phyloP scores from a whole-genome alignment of 176 grass and related monocot species.

The Triticum timopheevii region DNA sequence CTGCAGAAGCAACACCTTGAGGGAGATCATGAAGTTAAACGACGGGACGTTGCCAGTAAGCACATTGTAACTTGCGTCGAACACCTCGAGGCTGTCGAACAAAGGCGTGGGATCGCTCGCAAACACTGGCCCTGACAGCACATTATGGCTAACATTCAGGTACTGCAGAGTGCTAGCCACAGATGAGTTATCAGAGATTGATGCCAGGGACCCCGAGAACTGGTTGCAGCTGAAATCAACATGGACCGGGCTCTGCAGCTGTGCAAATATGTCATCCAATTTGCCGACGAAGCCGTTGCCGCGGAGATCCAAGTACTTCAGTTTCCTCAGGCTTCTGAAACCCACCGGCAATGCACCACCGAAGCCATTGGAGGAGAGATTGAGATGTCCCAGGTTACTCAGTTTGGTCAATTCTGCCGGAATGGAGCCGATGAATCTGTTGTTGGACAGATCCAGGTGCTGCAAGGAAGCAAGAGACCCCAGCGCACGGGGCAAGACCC shows the following conservation, averaged over 20 bases:
- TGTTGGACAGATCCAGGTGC: conserved; percentile 64
- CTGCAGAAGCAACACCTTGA: conserved; percentile 69
- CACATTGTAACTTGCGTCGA: conserved; percentile 86
- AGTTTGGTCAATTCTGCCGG: conserved; percentile 51
- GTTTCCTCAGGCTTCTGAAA: conserved; percentile 56
- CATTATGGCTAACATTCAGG: conserved; percentile 80
- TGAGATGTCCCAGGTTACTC: conserved; percentile 49
- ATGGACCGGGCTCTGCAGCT: conserved; percentile 57
- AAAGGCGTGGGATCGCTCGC: conserved; percentile 59
- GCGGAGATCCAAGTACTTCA: conserved; percentile 71
- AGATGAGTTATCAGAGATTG: conserved; percentile 67
- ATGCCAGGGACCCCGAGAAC: conserved; percentile 61
- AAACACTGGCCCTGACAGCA: conserved; percentile 71
- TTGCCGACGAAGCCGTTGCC: conserved; percentile 58
- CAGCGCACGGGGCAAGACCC: conserved; percentile 45
- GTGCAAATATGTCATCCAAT: conserved; percentile 58
- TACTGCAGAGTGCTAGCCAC: conserved; percentile 53
- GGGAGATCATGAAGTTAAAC: conserved; percentile 84
- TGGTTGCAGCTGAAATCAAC: conserved; percentile 84
- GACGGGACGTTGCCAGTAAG: conserved; percentile 68
- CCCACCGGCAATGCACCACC: conserved; percentile 46
- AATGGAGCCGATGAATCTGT: conserved; percentile 54
- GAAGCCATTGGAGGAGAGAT: conserved; percentile 75
- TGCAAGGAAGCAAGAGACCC: conserved; percentile 48
- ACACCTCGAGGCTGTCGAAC: conserved; percentile 81